phyloP scores from a whole-genome alignment of 257 asterid genomes.

The Thymus quinquecostatus region DNA sequence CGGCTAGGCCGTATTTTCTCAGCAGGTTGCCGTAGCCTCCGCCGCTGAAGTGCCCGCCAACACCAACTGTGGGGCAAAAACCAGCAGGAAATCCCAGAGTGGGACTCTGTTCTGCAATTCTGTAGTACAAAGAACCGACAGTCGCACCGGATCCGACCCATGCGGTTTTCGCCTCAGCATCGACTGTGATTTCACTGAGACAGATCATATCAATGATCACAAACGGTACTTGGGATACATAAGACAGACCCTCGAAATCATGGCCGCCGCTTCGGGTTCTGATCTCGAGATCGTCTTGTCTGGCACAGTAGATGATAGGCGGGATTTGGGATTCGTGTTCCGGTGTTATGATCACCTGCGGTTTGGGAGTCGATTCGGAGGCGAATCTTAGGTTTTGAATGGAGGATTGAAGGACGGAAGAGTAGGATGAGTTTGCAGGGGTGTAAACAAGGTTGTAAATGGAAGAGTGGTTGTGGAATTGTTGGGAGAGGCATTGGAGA shows the following conservation, averaged over 20 bases:
- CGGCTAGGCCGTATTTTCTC: conserved; percentile 41
- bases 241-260: conserved; percentile 47
- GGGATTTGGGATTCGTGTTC: conserved; percentile 32
- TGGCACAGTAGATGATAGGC: conserved; percentile 28
- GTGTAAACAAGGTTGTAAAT: conserved; percentile 23
- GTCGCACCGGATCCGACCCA: conserved; percentile 45
- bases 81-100: conserved; percentile 38
- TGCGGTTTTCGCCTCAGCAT: conserved; percentile 28
- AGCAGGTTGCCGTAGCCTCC: conserved; percentile 39
- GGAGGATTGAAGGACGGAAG: conserved; percentile 30
- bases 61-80: conserved; percentile 33
- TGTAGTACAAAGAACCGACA: conserved; percentile 27
- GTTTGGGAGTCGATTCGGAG: conserved; percentile 26
- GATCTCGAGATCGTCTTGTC: conserved; percentile 21
- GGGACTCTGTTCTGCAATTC: conserved; percentile 16
- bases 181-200: conserved; percentile 14
- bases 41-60: conserved; percentile 42
- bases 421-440: conserved; percentile 26
- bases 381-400: conserved; percentile 28
- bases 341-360: conserved; percentile 32
- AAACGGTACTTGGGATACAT: conserved; percentile 29
- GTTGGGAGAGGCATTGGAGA: conserved; percentile 16
- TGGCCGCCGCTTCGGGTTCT: conserved; percentile 47
- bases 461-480: neutral
- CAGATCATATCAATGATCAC: conserved; percentile 39